Conservation (phyloP, 345 rosid species). For the Gossypium arboreum region DNA sequence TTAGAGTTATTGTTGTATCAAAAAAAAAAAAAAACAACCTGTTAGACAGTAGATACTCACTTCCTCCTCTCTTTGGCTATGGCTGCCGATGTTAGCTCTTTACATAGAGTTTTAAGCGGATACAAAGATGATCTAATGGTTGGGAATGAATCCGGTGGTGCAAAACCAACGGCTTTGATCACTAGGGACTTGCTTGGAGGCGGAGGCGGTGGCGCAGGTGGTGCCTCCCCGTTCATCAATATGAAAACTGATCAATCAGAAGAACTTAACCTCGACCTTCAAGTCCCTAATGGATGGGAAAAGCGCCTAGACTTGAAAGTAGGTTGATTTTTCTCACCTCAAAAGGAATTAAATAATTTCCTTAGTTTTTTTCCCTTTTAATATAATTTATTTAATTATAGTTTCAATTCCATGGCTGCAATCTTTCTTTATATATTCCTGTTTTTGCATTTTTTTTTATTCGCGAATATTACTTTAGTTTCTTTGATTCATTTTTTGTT, state of each 20-base stretch:
- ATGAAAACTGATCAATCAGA: conserved; percentile 35
- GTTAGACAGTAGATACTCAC: background rate
- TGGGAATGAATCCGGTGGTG: conserved; percentile 13
- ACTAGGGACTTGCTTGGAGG: conserved; percentile 68
- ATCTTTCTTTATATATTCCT: too few relatives aligned
- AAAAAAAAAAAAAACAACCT: too few relatives aligned
- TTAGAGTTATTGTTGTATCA: background rate
- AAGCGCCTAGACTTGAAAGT: conserved; percentile 93
- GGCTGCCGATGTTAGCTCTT: conserved; percentile 15
- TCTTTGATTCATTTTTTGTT: background rate
- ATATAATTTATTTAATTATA: background rate
- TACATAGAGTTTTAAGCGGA: conserved; percentile 8
- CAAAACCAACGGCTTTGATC: conserved; percentile 44
- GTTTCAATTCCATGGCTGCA: too few relatives aligned
- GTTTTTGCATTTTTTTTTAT: too few relatives aligned
- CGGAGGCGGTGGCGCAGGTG: conserved; percentile 4
- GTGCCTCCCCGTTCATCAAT: conserved; percentile 24
- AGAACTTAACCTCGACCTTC: conserved; percentile 84
- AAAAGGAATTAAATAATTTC: background rate
- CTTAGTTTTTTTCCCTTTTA: background rate
- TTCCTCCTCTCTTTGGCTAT: conserved; percentile 2
- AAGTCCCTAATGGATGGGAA: conserved; percentile 86
- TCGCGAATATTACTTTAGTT: too few relatives aligned
- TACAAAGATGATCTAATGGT: conserved; percentile 6
- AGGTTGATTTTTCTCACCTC: background rate